Evolutionary conservation across 2,329 filamentous ascomycete species (phyloP), one percentile per base, ranked within the genome.

Genomic region (Trichocomaceae sp.): DNA sequence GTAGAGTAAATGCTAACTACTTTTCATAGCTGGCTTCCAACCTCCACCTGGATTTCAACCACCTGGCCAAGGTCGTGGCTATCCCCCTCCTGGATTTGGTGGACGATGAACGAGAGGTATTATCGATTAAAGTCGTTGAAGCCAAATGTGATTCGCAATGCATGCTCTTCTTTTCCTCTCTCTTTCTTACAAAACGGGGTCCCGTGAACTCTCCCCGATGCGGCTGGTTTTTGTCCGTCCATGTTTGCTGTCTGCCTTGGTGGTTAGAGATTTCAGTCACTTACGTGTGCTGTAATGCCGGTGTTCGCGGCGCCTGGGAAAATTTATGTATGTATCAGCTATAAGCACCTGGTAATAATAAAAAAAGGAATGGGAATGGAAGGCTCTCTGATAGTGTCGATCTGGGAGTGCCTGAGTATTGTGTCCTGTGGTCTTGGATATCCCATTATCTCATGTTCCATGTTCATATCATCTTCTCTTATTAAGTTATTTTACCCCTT

Each of bases 11-110:
- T 47, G 35, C 44, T 58, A 42, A 55, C 15, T 61, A 67, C 50
- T 69, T 71, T 58, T n/a, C n/a, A 74, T 75, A 75, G 75, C 75
- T 58, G 72, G 70, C 54, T 77, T 77, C 62, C 82, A 82, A 58
- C 81, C 84, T 49, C 85, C 86, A 41, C 76, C 81, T 57, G 87
- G 88, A 59, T 92, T 92, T 75, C 86, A 90, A 73, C 84, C 87
- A 56, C 83, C 84, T 6, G 75, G 75, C 8, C 72, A 73, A 61
- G 77, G 77, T 52, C 73, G 77, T 60, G 77, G 77, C 52, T 79
- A 73, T 62, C 77, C 78, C 51, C 78, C 78, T 39, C 75, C 75
- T 48, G 77, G 76, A 33, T 78, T 78, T 63, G 73, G 72, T 58
- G 72, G 73, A 56, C 66, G 72, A 63, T 74, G 65, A 60, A 55